Evolutionary conservation across 345 rosid species (phyloP), one percentile per base, ranked within the genome.

Genomic region (Syzygium aromaticum): DNA sequence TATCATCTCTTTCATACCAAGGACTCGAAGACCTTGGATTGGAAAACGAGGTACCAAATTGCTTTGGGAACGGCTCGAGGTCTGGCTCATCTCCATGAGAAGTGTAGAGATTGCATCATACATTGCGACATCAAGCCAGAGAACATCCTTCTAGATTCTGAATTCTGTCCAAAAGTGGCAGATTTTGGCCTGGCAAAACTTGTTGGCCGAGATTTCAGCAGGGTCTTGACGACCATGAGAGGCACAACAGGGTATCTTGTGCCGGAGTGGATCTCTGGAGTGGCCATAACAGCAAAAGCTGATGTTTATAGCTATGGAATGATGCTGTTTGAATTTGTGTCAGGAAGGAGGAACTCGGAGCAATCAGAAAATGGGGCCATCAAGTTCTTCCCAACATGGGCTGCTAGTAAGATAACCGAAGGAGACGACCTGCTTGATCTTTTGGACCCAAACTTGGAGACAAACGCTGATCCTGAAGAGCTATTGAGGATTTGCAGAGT

Each of bases 241-340:
- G 99, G 99, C 38, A 96, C 98, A 30, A 92, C 97, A 91, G 98
- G 98, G 17, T 97, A 97, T 88, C 98, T 97, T 10, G 99, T 98
- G 8, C 98, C 98, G 0, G 98, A 97, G 88, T 97, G 98, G 99
- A 93, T 97, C 84, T 95, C 99, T 3, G 98, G 98, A 54, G 95
- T 94, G 30, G 95, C 98, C 40, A 91, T 95, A 77, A 96, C 97
- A 12, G 93, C 96, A 8, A 96, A 97, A 87, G 98, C 97, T 3
- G 98, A 97, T 87, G 98, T 96, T 51, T 97, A 95, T 86, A 97
- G 99, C 91, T 96, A 93, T 16, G 99, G 99, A 14, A 96, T 97
- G 98, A 94, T 96, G 98, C 91, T 97, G 30, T 94, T 96, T 16
- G 99, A 97, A 90, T 22, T 95, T 85, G 91, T 95, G 30, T 96